Conservation (phyloP, 1,139 yeast species). For the Yamadazyma dendronema region DNA sequence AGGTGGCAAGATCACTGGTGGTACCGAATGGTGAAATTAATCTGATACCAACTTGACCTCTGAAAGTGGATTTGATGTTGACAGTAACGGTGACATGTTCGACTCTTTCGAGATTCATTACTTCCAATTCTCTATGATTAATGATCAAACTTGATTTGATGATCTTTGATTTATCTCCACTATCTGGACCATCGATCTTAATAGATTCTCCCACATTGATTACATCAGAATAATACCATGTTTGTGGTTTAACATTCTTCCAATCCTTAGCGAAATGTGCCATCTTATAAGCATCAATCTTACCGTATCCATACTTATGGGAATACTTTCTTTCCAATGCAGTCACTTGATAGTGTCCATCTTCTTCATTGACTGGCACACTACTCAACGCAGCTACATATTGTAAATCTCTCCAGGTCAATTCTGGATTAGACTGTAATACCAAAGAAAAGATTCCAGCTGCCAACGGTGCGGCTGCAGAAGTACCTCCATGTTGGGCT, state of each 20-base stretch:
- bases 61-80: conserved; percentile 57
- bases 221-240: conserved; percentile 66
- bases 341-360: conserved; percentile 66
- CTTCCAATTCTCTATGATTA: conserved; percentile 45
- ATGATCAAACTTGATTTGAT: conserved; percentile 48
- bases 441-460: conserved; percentile 90
- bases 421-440: conserved; percentile 74
- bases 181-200: conserved; percentile 15
- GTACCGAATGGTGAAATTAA: conserved; percentile 76
- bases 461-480: conserved; percentile 98
- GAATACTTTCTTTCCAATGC: conserved; percentile 70
- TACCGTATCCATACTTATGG: conserved; percentile 91
- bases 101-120: conserved; percentile 62
- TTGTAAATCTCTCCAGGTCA: conserved; percentile 97
- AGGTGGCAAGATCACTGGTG: conserved; percentile 71
- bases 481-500: conserved; percentile 86
- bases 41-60: conserved; percentile 72
- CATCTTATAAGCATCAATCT: conserved; percentile 76
- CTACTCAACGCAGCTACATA: conserved; percentile 76
- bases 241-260: conserved; percentile 85
- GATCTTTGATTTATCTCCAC: conserved; percentile 22
- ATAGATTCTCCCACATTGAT: conserved; percentile 29
- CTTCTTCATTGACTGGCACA: conserved; percentile 62
- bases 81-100: conserved; percentile 89
- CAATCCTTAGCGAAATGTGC: conserved; percentile 76